These are phyloP conservation scores for Beauveria asiatica DNA, from an alignment of 2,329 filamentous ascomycete species.

Conservation along the genomic window DNA sequence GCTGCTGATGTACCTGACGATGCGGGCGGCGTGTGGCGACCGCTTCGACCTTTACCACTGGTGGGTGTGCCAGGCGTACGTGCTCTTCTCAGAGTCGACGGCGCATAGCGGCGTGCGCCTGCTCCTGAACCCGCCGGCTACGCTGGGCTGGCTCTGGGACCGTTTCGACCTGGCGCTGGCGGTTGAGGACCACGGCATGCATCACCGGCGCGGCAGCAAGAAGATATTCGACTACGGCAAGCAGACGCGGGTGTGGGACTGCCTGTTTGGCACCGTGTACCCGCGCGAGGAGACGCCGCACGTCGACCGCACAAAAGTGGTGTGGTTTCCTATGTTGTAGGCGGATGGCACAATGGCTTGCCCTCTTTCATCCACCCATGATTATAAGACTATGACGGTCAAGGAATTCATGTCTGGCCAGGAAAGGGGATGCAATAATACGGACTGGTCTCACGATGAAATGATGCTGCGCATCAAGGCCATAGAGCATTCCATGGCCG, in stretches of 20 bases:
- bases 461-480: too few species aligned
- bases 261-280: constrained; percentile 24
- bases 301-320: constrained; percentile 21
- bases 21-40: constrained; percentile 25
- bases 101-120: constrained; percentile 31
- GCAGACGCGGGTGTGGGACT: constrained; percentile 26
- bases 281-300: constrained; percentile 26
- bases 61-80: constrained; percentile 36
- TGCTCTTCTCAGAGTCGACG: constrained; percentile 30
- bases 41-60: constrained; percentile 38
- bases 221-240: constrained; percentile 28
- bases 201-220: constrained; percentile 14
- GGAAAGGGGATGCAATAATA: neutral
- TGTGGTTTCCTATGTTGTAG: constrained; percentile 19
- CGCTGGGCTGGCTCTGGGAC: constrained; percentile 24
- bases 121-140: constrained; percentile 22
- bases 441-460: neutral
- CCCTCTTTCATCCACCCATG: too few species aligned
- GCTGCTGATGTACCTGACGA: constrained; percentile 26
- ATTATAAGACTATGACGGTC: too few species aligned
- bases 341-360: neutral
- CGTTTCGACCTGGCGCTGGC: constrained; percentile 25
- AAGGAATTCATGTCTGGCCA: neutral
- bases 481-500: too few species aligned
- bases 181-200: constrained; percentile 31